These are phyloP conservation scores for Lophiostoma macrostomum DNA, from an alignment of 495 filamentous ascomycete genomes.

Conservation along the genomic window DNA sequence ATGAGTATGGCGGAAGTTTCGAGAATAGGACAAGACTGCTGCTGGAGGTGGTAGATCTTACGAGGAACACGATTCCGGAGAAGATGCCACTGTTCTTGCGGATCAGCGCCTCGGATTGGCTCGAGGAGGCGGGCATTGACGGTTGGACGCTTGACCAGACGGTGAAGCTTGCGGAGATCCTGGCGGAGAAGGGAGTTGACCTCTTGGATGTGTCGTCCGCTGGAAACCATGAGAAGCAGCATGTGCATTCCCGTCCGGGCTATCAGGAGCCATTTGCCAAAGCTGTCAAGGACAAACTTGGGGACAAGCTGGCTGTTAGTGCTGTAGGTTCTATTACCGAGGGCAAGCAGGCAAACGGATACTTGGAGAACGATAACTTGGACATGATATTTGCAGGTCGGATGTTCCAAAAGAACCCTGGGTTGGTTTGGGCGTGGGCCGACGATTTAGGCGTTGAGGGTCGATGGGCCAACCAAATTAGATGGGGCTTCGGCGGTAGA, in stretches of 20 bases:
- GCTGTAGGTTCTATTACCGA: conserved; percentile 71
- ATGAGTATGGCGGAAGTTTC: conserved; percentile 48
- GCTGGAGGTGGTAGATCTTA: conserved; percentile 53
- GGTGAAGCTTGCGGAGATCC: conserved; percentile 58
- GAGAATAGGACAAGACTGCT: conserved; percentile 54
- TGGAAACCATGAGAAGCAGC: conserved; percentile 61
- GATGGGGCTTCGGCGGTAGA: conserved; percentile 54
- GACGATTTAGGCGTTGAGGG: conserved; percentile 64
- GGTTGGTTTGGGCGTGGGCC: conserved; percentile 64
- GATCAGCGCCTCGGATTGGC: conserved; percentile 71
- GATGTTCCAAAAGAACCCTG: conserved; percentile 67
- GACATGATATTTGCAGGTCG: conserved; percentile 63
- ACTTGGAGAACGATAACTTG: conserved; percentile 51
- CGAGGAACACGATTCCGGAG: conserved; percentile 54
- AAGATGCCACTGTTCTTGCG: conserved; percentile 65
- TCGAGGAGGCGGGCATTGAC: conserved; percentile 55
- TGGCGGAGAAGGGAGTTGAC: conserved; percentile 67
- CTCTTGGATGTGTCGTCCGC: conserved; percentile 71
- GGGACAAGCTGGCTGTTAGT: conserved; percentile 59
- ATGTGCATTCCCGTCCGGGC: conserved; percentile 50
- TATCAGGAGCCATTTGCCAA: conserved; percentile 66
- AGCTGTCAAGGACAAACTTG: conserved; percentile 51
- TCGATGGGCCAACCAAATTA: conserved; percentile 63
- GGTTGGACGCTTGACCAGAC: conserved; percentile 66
- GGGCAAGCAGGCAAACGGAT: conserved; percentile 40